Base-by-base conservation (phyloP, 306 rosid genomes). In the Corylus heterophylla region DNA sequence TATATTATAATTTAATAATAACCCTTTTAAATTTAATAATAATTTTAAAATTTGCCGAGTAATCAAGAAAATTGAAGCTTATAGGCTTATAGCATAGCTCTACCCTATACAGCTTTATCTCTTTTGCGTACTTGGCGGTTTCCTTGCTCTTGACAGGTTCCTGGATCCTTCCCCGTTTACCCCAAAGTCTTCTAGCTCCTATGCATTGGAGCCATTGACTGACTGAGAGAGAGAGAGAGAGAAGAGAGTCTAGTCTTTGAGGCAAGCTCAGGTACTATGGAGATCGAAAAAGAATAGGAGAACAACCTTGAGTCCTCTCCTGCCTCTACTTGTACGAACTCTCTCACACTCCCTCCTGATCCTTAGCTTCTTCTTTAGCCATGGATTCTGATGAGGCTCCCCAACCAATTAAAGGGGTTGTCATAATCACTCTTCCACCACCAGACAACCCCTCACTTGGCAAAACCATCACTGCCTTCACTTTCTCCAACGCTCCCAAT, bases 341-440 rank as follows among this genome's bases (percentile, higher is more conserved):
- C 71, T 67, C 25, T 69, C 13, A 4, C n/a, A 2, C 9, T 29
- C 59, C 59, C 47, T 45, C 37, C 27, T 31, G 61, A 54, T 69
- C 45, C 64, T 66, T 48, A 71, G 25, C 75, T 52, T n/a, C 20
- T 54, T 42, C 4, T 3, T 22, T 13, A 70, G 62, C 54, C 29
- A 87, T 88, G 92, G 97, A 90, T 14, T 80, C 74, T 31, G 91
- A 90, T 85, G 77, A 75, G 18, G 51, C 84, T 7, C 88, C 92
- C 7, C 84, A 75, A 73, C 73, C 88, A 54, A 81, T 68, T 7
- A 68, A 79, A 81, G 91, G 89, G 51, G 83, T 92, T 61, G 96
- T 92, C 25, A 81, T 92, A 79, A 90, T 92, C 74, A 72, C 97
- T 71, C 96, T 92, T 83, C 97, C 97, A 74, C 97, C 97, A 18